Evolutionary conservation across 768 basidiomycete genomes (phyloP), one percentile per base, ranked within the genome.

Genomic region (Piloderma croceum): DNA sequence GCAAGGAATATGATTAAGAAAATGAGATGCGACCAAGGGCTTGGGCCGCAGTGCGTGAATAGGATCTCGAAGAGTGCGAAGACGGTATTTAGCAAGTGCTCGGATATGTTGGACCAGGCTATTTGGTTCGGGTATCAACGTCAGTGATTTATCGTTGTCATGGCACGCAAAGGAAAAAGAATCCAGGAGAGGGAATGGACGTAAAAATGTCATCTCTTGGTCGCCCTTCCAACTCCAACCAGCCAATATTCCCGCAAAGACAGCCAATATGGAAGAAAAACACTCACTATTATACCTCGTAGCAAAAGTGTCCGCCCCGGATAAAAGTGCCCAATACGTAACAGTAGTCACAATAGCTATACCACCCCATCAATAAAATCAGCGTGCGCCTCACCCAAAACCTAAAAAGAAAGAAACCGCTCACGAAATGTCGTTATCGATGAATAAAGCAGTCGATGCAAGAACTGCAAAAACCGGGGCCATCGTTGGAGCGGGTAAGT

Each of bases 301-400:
- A 3, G 18, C 34, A 45, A 81, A 77, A 1, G 71, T 70, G 2
- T 45, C 4, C 0, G 72, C 27, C 12, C 62, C 56, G 3, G 76
- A 48, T 5, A 84, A 62, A 9, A 83, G 54, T 0, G 65, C 53
- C 83, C 83, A 85, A 52, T 62, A 84, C 0, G 83, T 77, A 20
- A 71, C 57, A 1, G 81, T 81, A 2, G 83, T 79, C 9, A 85
- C 47, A 39, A 84, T 59, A 12, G 83, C 82, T 84, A 42, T 32
- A 19, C n/a, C 15, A 10, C 15, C 17, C 24, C 6, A 34, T 20
- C 9, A 11, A 7, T 13, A 29, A 44, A 12, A 25, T 31, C 37
- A 13, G 24, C 12, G 27, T 13, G 23, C 24, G 20, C 7, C 31
- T 32, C 18, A 22, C 22, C 19, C 3, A 12, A 33, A 12, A 39